phyloP scores from a whole-genome alignment of 2,329 filamentous ascomycete genomes.

The Ceratocystiopsis minuta region DNA sequence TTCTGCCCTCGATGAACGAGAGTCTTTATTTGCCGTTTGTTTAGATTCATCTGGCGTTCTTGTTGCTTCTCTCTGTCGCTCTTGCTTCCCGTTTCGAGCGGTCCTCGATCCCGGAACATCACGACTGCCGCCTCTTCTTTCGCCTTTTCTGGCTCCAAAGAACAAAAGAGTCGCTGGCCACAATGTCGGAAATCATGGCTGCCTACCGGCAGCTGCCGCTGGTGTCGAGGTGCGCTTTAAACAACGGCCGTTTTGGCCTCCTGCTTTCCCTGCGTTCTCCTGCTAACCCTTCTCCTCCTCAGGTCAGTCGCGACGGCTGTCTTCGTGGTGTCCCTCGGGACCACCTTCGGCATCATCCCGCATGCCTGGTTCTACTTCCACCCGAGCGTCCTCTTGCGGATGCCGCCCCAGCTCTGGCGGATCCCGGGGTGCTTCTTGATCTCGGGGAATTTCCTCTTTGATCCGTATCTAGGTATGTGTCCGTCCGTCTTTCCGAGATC shows the following conservation, averaged over 20 bases:
- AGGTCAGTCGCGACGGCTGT: constrained; percentile 52
- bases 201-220: constrained; percentile 24
- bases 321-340: constrained; percentile 41
- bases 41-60: not conserved
- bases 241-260: too few relatives aligned
- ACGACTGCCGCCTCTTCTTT: too few relatives aligned
- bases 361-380: constrained; percentile 35
- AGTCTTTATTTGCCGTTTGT: too few relatives aligned
- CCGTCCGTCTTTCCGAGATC: constrained; percentile 5
- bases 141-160: too few relatives aligned
- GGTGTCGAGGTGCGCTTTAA: constrained; percentile 20
- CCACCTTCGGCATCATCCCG: constrained; percentile 38
- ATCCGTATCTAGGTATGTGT: constrained; percentile 51
- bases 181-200: constrained; percentile 23
- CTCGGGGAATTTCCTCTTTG: constrained; percentile 37
- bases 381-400: constrained; percentile 32
- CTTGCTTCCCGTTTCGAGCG: not conserved
- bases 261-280: not conserved
- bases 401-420: constrained; percentile 30
- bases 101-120: not conserved
- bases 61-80: too few relatives aligned
- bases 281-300: constrained; percentile 6
- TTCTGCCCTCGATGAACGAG: constrained; percentile 9
- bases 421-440: constrained; percentile 25
- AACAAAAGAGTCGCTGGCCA: not conserved